Percentiles rank a stretch among this genome's conserved stretches.
phyloP scores from a whole-genome alignment of 257 asterid genomes.

The Datura wrightii region DNA sequence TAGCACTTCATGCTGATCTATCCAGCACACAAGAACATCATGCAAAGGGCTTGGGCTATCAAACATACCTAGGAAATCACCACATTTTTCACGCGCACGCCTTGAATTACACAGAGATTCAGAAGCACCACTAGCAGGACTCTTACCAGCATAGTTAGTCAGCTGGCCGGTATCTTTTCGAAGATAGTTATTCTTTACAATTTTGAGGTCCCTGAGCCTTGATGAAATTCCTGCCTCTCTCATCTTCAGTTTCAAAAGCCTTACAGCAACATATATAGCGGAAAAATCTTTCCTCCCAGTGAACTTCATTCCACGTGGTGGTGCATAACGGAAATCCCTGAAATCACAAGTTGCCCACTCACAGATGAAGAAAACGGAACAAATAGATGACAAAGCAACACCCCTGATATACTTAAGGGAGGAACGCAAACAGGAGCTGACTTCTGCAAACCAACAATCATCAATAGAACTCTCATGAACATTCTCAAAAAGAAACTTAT shows the following conservation, averaged over 20 bases:
- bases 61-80: slow-evolving; percentile 50
- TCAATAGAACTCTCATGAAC: slow-evolving; percentile 71
- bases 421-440: slow-evolving; percentile 70
- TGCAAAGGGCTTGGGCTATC: slow-evolving; percentile 92
- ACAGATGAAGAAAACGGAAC: slow-evolving; percentile 85
- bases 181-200: slow-evolving; percentile 31
- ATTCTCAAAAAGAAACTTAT: slow-evolving; percentile 71
- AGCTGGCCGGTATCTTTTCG: slow-evolving; percentile 39
- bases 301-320: slow-evolving; percentile 76
- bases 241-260: slow-evolving; percentile 85
- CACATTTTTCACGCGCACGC: slow-evolving; percentile 49
- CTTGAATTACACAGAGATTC: slow-evolving; percentile 38
- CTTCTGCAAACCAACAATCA: slow-evolving; percentile 88
- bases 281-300: slow-evolving; percentile 87
- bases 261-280: slow-evolving; percentile 73
- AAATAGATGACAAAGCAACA: slow-evolving; percentile 63
- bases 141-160: slow-evolving; percentile 35
- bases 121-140: slow-evolving; percentile 32
- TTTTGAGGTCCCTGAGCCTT: slow-evolving; percentile 34
- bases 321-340: slow-evolving; percentile 75
- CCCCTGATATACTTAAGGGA: slow-evolving; percentile 74
- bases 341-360: slow-evolving; percentile 99
- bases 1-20: slow-evolving; percentile 96
- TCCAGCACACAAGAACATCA: slow-evolving; percentile 93
- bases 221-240: slow-evolving; percentile 49